A percentile compares a stretch with the other conserved stretches of the same genome.
Evolutionary conservation across 257 asterid species (phyloP).

Genomic region (Cordia subcordata): DNA sequence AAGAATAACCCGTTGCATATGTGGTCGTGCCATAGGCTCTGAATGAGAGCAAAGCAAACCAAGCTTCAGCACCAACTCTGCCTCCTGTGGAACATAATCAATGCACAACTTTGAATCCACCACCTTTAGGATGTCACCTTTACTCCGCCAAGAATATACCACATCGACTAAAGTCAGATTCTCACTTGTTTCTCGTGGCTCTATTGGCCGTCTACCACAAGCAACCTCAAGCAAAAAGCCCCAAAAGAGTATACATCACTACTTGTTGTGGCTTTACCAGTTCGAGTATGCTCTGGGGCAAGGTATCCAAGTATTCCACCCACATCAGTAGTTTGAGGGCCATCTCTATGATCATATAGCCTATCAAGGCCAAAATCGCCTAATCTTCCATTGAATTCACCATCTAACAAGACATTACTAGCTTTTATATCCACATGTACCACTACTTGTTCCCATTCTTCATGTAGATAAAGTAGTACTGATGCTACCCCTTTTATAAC

Average conservation of each 20-base stretch:
- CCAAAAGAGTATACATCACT: conserved; percentile 65
- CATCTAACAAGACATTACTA: conserved; percentile 19
- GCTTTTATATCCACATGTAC: neutral
- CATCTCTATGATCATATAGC: conserved; percentile 18
- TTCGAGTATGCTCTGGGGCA: conserved; percentile 61
- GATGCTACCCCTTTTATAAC: neutral
- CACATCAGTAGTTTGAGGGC: conserved; percentile 35
- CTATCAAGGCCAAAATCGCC: conserved; percentile 22
- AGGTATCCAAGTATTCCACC: conserved; percentile 69
- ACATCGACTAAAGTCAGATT: conserved; percentile 41
- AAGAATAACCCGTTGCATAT: conserved; percentile 48
- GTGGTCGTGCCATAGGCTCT: conserved; percentile 36
- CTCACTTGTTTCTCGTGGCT: conserved; percentile 27
- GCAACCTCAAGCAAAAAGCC: conserved; percentile 36
- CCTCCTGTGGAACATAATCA: neutral
- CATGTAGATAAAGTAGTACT: neutral
- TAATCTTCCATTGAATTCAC: conserved; percentile 18
- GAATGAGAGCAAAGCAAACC: conserved; percentile 44
- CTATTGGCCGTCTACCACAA: conserved; percentile 58
- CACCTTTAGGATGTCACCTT: conserved; percentile 37
- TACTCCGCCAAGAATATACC: conserved; percentile 41
- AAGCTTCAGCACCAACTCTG: conserved; percentile 38
- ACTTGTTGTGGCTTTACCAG: conserved; percentile 56
- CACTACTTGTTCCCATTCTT: neutral
- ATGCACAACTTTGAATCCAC: conserved; percentile 33